A percentile compares a stretch with the other conserved stretches of the same genome.
Evolutionary conservation across 192 early-diverging fungal genomes (phyloP).

Genomic region (Coemansia javaensis): DNA sequence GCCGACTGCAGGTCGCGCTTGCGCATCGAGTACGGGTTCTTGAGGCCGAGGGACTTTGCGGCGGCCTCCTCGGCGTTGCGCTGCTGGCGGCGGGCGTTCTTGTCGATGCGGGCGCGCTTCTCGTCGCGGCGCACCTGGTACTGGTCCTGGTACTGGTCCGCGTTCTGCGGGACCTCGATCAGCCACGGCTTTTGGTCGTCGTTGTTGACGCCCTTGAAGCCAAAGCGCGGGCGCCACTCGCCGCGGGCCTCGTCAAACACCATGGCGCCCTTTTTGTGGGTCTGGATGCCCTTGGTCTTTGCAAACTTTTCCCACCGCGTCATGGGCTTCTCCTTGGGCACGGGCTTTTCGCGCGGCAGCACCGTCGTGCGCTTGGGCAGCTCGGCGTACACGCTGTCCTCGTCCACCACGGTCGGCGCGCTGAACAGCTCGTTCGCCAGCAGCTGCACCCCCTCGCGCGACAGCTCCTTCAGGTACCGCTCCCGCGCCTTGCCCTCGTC

Average conservation of each 20-base stretch:
- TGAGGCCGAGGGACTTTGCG: slow-evolving; percentile 52
- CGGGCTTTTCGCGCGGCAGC: slow-evolving; percentile 86
- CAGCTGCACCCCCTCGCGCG: slow-evolving; percentile 78
- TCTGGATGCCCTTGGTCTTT: slow-evolving; percentile 89
- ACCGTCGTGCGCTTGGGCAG: slow-evolving; percentile 64
- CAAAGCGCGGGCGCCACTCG: slow-evolving; percentile 85
- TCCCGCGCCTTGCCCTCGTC: slow-evolving; percentile 33
- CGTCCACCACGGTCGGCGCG: slow-evolving; percentile 62
- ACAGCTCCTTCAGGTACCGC: slow-evolving; percentile 60
- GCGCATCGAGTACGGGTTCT: slow-evolving; percentile 57
- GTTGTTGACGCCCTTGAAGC: slow-evolving; percentile 77
- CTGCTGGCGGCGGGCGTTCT: slow-evolving; percentile 81
- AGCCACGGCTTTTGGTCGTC: slow-evolving; percentile 84
- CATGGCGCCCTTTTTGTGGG: slow-evolving; percentile 74
- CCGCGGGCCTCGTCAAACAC: slow-evolving; percentile 77
- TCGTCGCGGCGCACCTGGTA: slow-evolving; percentile 71
- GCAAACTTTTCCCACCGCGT: slow-evolving; percentile 99
- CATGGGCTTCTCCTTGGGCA: slow-evolving; percentile 82
- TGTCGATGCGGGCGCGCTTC: slow-evolving; percentile 83
- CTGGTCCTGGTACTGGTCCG: slow-evolving; percentile 83
- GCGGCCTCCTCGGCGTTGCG: slow-evolving; percentile 82
- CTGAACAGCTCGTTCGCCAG: slow-evolving; percentile 86
- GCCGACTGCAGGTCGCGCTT: slow-evolving; percentile 69
- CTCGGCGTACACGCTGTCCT: slow-evolving; percentile 71
- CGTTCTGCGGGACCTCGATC: slow-evolving; percentile 80